phyloP scores from a whole-genome alignment of 2,329 filamentous ascomycete species.

The Pseudogymnoascus sp. region DNA sequence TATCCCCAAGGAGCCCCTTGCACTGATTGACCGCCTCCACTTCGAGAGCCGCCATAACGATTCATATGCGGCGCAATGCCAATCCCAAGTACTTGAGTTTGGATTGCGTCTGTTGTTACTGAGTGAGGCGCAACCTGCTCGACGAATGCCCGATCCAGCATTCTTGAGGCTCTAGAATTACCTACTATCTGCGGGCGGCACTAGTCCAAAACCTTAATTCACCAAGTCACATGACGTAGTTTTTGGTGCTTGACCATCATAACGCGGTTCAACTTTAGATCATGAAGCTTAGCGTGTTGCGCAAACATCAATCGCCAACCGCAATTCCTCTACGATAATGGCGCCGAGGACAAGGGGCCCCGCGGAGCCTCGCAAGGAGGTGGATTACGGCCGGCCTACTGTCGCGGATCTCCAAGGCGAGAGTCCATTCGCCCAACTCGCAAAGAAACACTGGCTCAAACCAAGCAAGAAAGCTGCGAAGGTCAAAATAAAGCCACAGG shows the following conservation, averaged over 20 bases:
- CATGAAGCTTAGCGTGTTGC: constrained; percentile 6
- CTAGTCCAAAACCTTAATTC: constrained; percentile 5
- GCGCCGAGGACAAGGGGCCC: constrained; percentile 25
- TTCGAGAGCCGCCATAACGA: constrained; percentile 44
- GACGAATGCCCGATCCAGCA: not conserved
- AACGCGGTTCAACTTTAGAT: constrained; percentile 6
- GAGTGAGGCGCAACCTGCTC: not conserved
- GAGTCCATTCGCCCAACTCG: constrained; percentile 65
- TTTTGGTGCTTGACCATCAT: constrained; percentile 6
- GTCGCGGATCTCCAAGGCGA: constrained; percentile 64
- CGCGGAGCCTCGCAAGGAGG: constrained; percentile 21
- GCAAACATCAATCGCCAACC: constrained; percentile 7
- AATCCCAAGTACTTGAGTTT: not conserved
- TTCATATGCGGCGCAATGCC: constrained; percentile 1
- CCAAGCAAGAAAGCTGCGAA: constrained; percentile 51
- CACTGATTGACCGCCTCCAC: constrained; percentile 48
- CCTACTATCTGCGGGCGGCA: not conserved
- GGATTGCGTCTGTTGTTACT: not conserved
- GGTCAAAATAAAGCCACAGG: constrained; percentile 66
- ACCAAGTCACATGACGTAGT: constrained; percentile 8
- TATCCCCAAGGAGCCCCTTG: constrained; percentile 43
- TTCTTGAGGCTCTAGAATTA: constrained; percentile 7
- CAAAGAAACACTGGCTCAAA: constrained; percentile 78
- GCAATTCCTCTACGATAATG: constrained; percentile 20
- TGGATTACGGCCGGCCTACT: constrained; percentile 47